A percentile compares a stretch with the other conserved stretches of the same genome.
Conservation (phyloP, 345 rosid species). For the Fremontodendron californicum region DNA sequence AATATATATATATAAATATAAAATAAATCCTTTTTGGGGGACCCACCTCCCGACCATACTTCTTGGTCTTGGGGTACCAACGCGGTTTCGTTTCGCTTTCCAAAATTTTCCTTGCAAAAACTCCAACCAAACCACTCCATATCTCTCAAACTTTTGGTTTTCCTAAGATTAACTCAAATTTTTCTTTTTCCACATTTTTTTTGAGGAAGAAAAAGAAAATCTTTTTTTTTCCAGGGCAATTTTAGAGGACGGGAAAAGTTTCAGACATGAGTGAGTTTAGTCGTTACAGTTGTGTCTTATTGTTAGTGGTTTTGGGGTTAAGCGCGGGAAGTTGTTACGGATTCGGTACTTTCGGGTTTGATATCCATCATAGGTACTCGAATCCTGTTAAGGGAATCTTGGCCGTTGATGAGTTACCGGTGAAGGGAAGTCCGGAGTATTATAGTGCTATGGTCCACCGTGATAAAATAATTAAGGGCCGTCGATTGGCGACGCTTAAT, state of each 20-base stretch:
- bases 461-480: constrained; percentile 65
- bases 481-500: constrained; percentile 44
- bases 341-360: constrained; percentile 63
- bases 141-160: neutral
- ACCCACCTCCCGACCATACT: neutral
- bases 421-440: constrained; percentile 56
- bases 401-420: constrained; percentile 59
- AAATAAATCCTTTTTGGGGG: neutral
- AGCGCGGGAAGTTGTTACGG: constrained; percentile 27
- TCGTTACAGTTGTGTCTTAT: neutral
- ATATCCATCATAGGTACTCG: constrained; percentile 75
- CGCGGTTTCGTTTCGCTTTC: neutral
- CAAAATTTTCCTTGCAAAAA: neutral
- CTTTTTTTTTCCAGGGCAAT: neutral
- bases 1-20: too few species aligned
- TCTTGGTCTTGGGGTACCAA: neutral
- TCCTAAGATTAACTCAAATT: too few species aligned
- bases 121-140: neutral
- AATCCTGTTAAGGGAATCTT: constrained; percentile 65
- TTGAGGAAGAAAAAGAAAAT: neutral
- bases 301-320: constrained; percentile 8
- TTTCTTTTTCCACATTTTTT: neutral
- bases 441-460: constrained; percentile 66
- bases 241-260: neutral
- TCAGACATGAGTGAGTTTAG: constrained; percentile 12